These are phyloP conservation scores for Halenospora varia DNA, from an alignment of 495 filamentous ascomycete genomes.

Conservation along the genomic window DNA sequence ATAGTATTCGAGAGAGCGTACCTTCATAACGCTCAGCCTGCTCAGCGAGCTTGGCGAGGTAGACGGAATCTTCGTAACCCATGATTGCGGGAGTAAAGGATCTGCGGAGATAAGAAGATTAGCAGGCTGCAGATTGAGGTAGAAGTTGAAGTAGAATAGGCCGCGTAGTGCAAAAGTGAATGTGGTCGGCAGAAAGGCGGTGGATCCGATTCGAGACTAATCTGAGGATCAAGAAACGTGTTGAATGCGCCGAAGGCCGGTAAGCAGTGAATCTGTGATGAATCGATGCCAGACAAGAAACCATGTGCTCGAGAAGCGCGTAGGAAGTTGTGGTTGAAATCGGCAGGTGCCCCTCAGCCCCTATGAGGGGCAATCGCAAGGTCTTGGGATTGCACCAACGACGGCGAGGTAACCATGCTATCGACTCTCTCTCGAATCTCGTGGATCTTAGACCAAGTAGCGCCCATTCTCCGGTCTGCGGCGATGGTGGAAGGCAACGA, in stretches of 20 bases:
- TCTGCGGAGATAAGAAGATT: constrained; percentile 5
- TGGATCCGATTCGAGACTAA: background rate
- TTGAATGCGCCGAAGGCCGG: background rate
- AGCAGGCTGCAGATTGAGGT: background rate
- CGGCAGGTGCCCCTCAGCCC: constrained; percentile 8
- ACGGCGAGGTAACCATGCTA: background rate
- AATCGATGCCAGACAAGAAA: background rate
- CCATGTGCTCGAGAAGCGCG: background rate
- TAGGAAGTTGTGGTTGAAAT: background rate
- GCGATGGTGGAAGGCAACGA: constrained; percentile 1
- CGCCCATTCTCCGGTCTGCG: background rate
- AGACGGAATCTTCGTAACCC: constrained; percentile 99
- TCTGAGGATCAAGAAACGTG: background rate
- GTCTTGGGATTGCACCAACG: background rate
- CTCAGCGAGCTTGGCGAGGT: constrained; percentile 99
- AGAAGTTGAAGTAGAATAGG: constrained; percentile 1
- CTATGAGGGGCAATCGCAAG: constrained; percentile 19
- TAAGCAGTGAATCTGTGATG: background rate
- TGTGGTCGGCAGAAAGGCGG: background rate
- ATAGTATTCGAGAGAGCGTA: constrained; percentile 45
- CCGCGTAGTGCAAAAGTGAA: background rate
- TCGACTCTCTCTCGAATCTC: background rate
- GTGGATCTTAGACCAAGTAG: background rate
- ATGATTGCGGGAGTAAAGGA: constrained; percentile 56
- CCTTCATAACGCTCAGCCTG: constrained; percentile 99